Conservation (phyloP, 1,139 yeast genomes). For the Saccharomyces hybrid region DNA sequence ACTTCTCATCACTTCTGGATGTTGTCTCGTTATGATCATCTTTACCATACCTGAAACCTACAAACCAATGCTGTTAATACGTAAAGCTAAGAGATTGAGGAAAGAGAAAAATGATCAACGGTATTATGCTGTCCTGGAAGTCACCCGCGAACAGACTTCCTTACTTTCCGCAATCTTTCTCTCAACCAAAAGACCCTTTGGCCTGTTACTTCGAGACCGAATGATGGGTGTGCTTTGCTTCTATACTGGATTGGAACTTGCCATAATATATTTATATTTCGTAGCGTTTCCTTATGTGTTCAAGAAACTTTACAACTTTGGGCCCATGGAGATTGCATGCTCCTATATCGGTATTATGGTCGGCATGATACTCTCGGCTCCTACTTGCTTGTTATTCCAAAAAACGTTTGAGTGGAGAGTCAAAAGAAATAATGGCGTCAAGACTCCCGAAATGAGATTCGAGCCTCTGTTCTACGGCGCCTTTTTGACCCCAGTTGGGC, state of each 20-base stretch:
- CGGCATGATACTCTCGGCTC: constrained; percentile 40
- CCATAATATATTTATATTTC: constrained; percentile 55
- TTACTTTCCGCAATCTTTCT: constrained; percentile 34
- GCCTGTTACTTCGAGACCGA: constrained; percentile 47
- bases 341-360: constrained; percentile 46
- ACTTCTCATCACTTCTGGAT: constrained; percentile 59
- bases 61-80: constrained; percentile 52
- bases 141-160: constrained; percentile 37
- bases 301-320: constrained; percentile 40
- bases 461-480: constrained; percentile 43
- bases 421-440: constrained; percentile 33
- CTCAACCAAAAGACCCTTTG: constrained; percentile 47
- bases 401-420: constrained; percentile 29
- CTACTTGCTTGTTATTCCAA: constrained; percentile 32
- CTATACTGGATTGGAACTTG: constrained; percentile 54
- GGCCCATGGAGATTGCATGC: constrained; percentile 46
- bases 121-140: constrained; percentile 46
- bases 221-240: constrained; percentile 56
- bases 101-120: constrained; percentile 51
- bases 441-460: constrained; percentile 55
- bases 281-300: constrained; percentile 56
- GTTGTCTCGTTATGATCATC: constrained; percentile 41
- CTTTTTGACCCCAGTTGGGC: constrained; percentile 50
- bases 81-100: constrained; percentile 52
- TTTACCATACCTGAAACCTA: constrained; percentile 65